Evolutionary conservation across 495 filamentous ascomycete genomes (phyloP), one percentile per base, ranked within the genome.

Genomic region (Aspergillus funiculosus): DNA sequence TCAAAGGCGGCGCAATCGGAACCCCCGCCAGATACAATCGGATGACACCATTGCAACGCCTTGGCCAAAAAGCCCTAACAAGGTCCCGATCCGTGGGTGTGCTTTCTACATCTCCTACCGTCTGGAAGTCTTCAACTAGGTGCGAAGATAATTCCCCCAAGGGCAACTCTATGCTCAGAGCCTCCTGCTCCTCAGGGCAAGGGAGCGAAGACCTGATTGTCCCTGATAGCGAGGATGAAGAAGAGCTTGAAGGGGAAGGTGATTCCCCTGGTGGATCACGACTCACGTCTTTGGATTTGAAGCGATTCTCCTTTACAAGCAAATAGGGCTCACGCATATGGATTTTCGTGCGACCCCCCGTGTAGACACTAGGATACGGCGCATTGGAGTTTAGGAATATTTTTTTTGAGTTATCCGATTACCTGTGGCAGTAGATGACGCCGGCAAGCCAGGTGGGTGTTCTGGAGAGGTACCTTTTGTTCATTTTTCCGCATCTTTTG

Each of bases 121-220:
- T 41, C 0, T 43, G 46, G 6, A 49, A 8, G 13, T 38, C 30
- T 11, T 48, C 50, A 18, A 27, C 4, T 8, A 29, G 5, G 17
- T 20, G 38, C 7, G 10, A 30, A 29, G 13, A 31, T 9, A n/a
- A n/a, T 6, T 17, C n/a, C n/a, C n/a, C n/a, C n/a, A n/a, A n/a
- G n/a, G n/a, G n/a, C n/a, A n/a, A n/a, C n/a, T n/a, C n/a, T n/a
- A n/a, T n/a, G n/a, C n/a, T n/a, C n/a, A n/a, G n/a, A n/a, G n/a
- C n/a, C n/a, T n/a, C n/a, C n/a, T n/a, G n/a, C n/a, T n/a, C 8
- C 4, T 6, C 13, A 41, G 30, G 42, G 11, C 66, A 75, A 37
- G 86, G 87, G 1, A 91, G 87, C 55, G 87, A 94, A 58, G 87
- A 94, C 53, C 61, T 81, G 32, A 74, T 94, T 13, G 61, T 85